phyloP scores from a whole-genome alignment of 805 yeast species.

The Candida lessepsii region DNA sequence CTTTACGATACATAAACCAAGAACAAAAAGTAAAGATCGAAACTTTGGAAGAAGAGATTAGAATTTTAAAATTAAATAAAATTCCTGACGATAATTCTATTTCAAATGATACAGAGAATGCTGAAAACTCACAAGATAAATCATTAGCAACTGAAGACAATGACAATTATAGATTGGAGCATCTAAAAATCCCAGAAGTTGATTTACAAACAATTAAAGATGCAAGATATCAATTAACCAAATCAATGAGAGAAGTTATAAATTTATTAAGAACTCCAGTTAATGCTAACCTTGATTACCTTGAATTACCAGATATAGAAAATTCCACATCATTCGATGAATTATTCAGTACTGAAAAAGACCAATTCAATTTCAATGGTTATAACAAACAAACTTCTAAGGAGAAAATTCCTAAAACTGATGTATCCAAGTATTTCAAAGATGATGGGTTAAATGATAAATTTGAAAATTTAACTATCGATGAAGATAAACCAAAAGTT shows the following conservation, averaged over 20 bases:
- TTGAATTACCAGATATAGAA: constrained; percentile 16
- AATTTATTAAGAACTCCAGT: constrained; percentile 31
- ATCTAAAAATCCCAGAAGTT: constrained; percentile 28
- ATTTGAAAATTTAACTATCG: constrained; percentile 8
- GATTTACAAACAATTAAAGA: constrained; percentile 32
- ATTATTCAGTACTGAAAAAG: constrained; percentile 11
- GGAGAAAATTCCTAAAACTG: background rate
- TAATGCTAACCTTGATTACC: constrained; percentile 14
- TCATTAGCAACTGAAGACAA: background rate
- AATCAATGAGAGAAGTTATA: constrained; percentile 36
- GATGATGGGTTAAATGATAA: constrained; percentile 7
- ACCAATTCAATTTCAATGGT: constrained; percentile 12
- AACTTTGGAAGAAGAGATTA: constrained; percentile 32
- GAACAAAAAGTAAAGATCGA: constrained; percentile 39
- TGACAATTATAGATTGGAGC: background rate
- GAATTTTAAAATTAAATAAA: background rate
- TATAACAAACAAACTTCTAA: constrained; percentile 1
- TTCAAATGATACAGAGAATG: background rate
- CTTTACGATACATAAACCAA: constrained; percentile 41
- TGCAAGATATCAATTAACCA: constrained; percentile 32
- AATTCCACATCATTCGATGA: constrained; percentile 15
- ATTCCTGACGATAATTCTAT: too few species aligned
- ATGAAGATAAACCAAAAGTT: background rate
- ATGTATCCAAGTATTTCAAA: constrained; percentile 9
- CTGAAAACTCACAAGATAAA: background rate